Percentiles rank a stretch among this genome's conserved stretches.
These are phyloP conservation scores for Pseudevernia furfuracea DNA, from an alignment of 495 filamentous ascomycete genomes.

Conservation along the genomic window DNA sequence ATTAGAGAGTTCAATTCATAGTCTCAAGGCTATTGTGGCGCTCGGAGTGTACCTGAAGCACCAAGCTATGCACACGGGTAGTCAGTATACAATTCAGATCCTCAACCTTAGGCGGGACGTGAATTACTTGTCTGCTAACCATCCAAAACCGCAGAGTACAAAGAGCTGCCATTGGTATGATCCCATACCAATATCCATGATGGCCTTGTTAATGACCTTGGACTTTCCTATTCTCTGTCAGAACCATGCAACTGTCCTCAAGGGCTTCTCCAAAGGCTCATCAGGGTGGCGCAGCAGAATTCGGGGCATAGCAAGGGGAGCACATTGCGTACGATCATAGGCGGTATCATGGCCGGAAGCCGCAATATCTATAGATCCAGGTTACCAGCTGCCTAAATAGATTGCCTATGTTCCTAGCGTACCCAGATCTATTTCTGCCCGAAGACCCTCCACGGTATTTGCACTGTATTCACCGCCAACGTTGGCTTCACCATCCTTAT, in stretches of 20 bases:
- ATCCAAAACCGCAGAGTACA: conserved; percentile 74
- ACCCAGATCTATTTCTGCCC: conserved; percentile 40
- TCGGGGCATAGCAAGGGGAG: not conserved
- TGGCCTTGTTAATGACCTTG: conserved; percentile 53
- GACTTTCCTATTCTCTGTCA: conserved; percentile 37
- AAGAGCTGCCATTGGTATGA: conserved; percentile 79
- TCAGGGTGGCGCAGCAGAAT: not conserved
- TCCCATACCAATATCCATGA: conserved; percentile 77
- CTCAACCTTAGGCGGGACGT: not conserved
- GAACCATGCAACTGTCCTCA: not conserved
- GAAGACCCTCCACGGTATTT: conserved; percentile 42
- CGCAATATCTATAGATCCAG: conserved; percentile 30
- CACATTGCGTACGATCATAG: conserved; percentile 47
- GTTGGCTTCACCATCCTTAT: conserved; percentile 9
- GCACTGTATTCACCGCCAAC: conserved; percentile 26
- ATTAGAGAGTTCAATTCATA: not conserved
- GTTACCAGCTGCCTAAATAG: not conserved
- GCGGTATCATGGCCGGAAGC: conserved; percentile 41
- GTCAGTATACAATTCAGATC: conserved; percentile 8
- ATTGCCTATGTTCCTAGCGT: not conserved
- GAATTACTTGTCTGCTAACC: conserved; percentile 51
- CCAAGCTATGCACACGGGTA: not conserved
- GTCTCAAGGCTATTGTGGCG: not conserved
- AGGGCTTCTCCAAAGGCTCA: not conserved
- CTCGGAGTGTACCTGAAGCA: conserved; percentile 13